Evolutionary conservation across 495 filamentous ascomycete genomes (phyloP).

Genomic region (Patellaria atrata): DNA sequence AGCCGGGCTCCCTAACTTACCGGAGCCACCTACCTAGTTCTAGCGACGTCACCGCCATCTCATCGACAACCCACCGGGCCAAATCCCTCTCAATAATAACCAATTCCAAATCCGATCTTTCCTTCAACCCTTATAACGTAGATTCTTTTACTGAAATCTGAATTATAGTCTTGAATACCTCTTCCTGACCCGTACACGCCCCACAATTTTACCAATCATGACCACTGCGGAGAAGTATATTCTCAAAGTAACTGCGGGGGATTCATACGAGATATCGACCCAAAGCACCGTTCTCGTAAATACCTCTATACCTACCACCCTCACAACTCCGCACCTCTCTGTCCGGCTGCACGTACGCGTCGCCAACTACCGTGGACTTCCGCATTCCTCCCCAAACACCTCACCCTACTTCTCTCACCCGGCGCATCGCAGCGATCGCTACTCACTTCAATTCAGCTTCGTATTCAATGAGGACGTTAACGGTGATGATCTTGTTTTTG

Average conservation of each 20-base stretch:
- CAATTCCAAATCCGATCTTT: no score
- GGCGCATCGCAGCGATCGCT: conserved; percentile 59
- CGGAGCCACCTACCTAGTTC: no score
- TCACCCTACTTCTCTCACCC: conserved; percentile 57
- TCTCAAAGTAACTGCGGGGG: conserved; percentile 59
- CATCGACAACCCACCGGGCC: no score
- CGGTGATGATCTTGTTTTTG: conserved; percentile 65
- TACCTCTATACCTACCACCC: conserved; percentile 36
- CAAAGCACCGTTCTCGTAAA: conserved; percentile 67
- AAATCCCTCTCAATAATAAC: no score
- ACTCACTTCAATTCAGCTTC: conserved; percentile 65
- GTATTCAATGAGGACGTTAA: conserved; percentile 48
- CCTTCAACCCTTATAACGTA: background rate
- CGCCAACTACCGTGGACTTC: conserved; percentile 39
- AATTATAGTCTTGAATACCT: no score
- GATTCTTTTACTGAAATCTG: background rate
- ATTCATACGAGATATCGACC: conserved; percentile 47
- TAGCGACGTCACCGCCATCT: no score
- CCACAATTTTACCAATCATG: conserved; percentile 11
- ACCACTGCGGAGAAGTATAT: conserved; percentile 40
- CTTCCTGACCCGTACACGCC: no score
- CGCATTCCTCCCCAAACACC: conserved; percentile 30
- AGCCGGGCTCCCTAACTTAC: no score
- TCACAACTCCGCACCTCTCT: conserved; percentile 44
- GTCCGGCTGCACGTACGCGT: conserved; percentile 56